Evolutionary conservation across 768 basidiomycete genomes (phyloP).

Genomic region (Megacollybia marginata): DNA sequence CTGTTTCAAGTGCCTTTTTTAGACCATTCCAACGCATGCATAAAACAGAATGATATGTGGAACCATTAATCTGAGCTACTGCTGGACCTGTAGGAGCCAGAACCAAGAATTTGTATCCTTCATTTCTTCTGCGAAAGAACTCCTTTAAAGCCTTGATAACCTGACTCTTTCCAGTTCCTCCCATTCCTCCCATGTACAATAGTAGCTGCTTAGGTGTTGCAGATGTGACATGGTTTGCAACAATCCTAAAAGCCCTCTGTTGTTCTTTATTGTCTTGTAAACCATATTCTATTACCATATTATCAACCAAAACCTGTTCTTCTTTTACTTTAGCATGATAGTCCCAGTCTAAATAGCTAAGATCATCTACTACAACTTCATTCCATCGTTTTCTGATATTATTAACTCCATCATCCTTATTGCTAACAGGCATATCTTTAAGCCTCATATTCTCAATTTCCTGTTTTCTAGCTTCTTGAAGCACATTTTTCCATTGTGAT

Average conservation of each 20-base stretch:
- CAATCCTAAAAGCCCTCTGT: background rate
- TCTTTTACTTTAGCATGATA: no score
- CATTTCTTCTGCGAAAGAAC: background rate
- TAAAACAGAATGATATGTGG: conserved; percentile 11
- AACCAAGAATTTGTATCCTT: background rate
- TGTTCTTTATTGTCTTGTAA: conserved; percentile 1
- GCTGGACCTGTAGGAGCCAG: conserved; percentile 9
- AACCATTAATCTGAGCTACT: conserved; percentile 7
- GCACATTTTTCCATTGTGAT: no score
- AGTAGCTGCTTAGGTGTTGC: no score
- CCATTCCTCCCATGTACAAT: no score
- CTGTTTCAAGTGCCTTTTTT: background rate
- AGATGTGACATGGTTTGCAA: conserved; percentile 2
- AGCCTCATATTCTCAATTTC: no score
- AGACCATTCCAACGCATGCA: conserved; percentile 3
- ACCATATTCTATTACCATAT: background rate
- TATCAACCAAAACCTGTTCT: background rate
- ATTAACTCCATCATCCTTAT: no score
- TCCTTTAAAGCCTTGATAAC: background rate
- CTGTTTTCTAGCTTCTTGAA: no score
- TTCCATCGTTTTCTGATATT: no score
- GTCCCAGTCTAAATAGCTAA: no score
- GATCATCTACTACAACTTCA: no score
- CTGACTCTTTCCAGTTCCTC: background rate
- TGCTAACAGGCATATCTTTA: no score